phyloP scores from a whole-genome alignment of 306 rosid species.

The Dalbergia cochinchinensis region DNA sequence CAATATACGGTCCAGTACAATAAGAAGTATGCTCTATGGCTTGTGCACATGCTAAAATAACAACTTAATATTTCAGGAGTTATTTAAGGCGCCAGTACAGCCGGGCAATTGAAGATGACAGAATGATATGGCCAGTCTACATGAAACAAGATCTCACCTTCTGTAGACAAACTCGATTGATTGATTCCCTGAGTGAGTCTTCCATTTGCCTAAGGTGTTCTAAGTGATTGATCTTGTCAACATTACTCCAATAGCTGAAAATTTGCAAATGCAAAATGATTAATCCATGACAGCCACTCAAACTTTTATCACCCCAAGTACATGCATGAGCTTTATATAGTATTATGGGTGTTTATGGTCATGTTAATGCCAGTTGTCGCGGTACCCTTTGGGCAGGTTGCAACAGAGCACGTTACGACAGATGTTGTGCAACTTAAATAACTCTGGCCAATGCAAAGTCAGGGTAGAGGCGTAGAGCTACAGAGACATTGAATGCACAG shows the following conservation, averaged over 20 bases:
- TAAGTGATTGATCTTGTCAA: slow-evolving; percentile 63
- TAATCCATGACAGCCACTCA: slow-evolving; percentile 27
- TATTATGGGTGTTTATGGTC: background rate
- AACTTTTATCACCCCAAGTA: slow-evolving; percentile 14
- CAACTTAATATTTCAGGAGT: background rate
- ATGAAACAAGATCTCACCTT: slow-evolving; percentile 60
- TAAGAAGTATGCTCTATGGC: slow-evolving; percentile 5
- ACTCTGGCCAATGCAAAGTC: background rate
- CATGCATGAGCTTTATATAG: slow-evolving; percentile 31
- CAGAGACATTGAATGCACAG: background rate
- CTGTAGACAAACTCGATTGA: slow-evolving; percentile 54
- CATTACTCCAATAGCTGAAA: slow-evolving; percentile 73
- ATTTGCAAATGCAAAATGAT: slow-evolving; percentile 41
- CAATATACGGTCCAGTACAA: slow-evolving; percentile 7
- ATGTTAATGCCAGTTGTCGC: background rate
- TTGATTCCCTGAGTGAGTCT: slow-evolving; percentile 66
- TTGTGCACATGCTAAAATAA: background rate
- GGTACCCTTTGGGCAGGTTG: no score
- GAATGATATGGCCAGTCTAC: background rate
- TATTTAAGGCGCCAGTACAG: background rate
- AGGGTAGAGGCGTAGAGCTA: background rate
- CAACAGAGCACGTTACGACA: no score
- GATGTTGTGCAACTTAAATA: no score
- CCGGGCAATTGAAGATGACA: slow-evolving; percentile 33
- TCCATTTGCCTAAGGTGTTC: slow-evolving; percentile 80